Evolutionary conservation across 441 rosid genomes (phyloP).

Genomic region (Bruguiera hainesii): DNA sequence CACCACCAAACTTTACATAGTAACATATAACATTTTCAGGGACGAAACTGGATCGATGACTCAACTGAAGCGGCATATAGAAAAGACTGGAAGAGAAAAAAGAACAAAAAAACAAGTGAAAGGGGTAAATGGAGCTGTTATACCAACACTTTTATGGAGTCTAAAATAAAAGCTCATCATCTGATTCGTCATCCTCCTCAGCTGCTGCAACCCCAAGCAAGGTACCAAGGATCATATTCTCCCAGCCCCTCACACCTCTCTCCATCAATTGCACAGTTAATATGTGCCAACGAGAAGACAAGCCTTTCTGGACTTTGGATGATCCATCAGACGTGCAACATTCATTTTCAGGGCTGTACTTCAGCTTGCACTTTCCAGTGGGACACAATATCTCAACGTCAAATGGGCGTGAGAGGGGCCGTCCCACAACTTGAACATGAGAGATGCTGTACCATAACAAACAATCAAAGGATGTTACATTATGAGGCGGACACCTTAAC

Average conservation of each 20-base stretch:
- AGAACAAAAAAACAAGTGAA: no score
- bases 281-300: conserved; percentile 21
- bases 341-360: conserved; percentile 28
- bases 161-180: conserved; percentile 13
- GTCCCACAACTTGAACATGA: conserved; percentile 57
- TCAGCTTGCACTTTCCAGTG: conserved; percentile 38
- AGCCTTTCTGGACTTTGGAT: not conserved
- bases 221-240: conserved; percentile 26
- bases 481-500: conserved; percentile 2
- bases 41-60: no score
- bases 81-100: no score
- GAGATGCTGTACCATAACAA: conserved; percentile 41
- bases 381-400: conserved; percentile 30
- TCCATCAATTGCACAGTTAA: conserved; percentile 23
- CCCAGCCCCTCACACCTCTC: conserved; percentile 35
- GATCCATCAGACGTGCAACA: conserved; percentile 3
- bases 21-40: no score
- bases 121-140: no score
- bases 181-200: conserved; percentile 16
- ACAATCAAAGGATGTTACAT: not conserved
- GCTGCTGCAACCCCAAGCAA: conserved; percentile 14
- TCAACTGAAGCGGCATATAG: no score
- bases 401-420: conserved; percentile 42
- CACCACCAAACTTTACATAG: no score
- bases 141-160: no score